phyloP scores from a whole-genome alignment of 2,329 filamentous ascomycete species.

The Neoscytalidium dimidiatum region DNA sequence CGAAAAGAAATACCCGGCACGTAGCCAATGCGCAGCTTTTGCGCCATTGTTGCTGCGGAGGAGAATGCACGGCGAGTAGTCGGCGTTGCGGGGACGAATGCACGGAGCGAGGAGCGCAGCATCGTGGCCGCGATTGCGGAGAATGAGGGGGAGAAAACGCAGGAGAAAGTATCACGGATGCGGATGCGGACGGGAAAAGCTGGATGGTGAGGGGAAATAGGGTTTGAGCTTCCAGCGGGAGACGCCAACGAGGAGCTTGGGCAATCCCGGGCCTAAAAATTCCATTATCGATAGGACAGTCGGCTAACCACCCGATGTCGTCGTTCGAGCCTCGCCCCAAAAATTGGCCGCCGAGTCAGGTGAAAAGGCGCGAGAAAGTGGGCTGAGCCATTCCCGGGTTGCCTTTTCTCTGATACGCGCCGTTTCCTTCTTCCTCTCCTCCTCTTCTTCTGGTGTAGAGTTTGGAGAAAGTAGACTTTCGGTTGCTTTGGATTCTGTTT shows the following conservation, averaged over 20 bases:
- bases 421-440: not conserved
- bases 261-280: not conserved
- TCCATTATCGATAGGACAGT: conserved; percentile 3
- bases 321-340: not conserved
- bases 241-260: not conserved
- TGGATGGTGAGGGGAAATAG: not conserved
- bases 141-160: not conserved
- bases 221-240: conserved; percentile 3
- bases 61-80: conserved; percentile 16
- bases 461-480: not conserved
- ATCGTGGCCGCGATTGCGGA: not conserved
- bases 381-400: not conserved
- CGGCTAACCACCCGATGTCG: conserved; percentile 6
- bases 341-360: not conserved
- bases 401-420: not conserved
- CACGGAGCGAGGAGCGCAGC: conserved; percentile 1
- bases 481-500: not conserved
- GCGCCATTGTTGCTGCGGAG: conserved; percentile 24
- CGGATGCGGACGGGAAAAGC: not conserved
- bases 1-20: conserved; percentile 33
- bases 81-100: not conserved
- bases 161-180: not conserved
- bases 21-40: conserved; percentile 39
- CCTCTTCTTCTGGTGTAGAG: not conserved
- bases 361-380: conserved; percentile 18